Conservation (phyloP, 1,284 basidiomycete genomes). For the Earliella scabrosa region DNA sequence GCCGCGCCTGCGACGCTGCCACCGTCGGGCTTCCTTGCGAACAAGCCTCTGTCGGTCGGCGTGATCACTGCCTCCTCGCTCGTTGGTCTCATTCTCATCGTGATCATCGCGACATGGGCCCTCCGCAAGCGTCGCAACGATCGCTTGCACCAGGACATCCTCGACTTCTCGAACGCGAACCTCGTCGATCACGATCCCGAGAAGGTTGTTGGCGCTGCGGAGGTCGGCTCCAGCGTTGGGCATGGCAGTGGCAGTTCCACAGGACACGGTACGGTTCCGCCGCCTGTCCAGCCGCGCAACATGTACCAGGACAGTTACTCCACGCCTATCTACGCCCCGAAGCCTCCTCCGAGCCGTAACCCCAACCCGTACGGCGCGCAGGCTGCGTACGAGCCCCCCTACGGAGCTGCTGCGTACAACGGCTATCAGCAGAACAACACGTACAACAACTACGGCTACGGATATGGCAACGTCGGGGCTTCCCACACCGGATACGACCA, state of each 20-base stretch:
- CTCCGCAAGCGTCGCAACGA: constrained; percentile 54
- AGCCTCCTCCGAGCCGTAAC: constrained; percentile 8
- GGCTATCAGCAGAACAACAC: constrained; percentile 15
- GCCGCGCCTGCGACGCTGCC: not conserved
- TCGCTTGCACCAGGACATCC: constrained; percentile 49
- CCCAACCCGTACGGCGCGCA: constrained; percentile 15
- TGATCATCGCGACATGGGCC: constrained; percentile 48
- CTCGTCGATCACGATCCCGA: constrained; percentile 32
- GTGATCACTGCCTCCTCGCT: constrained; percentile 62
- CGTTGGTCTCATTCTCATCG: constrained; percentile 50
- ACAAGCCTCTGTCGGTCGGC: constrained; percentile 61
- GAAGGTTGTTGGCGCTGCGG: constrained; percentile 28
- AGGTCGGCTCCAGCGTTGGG: constrained; percentile 21
- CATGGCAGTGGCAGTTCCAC: constrained; percentile 40
- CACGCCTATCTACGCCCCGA: constrained; percentile 14
- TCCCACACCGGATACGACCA: constrained; percentile 15
- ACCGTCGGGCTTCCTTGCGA: constrained; percentile 53
- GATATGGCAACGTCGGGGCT: not conserved
- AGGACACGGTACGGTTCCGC: constrained; percentile 30
- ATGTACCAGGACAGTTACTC: constrained; percentile 26
- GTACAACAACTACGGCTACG: constrained; percentile 22
- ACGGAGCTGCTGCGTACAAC: constrained; percentile 16
- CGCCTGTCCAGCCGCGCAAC: constrained; percentile 12
- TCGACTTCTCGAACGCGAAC: constrained; percentile 56
- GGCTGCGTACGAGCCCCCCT: too few relatives aligned